Conservation (phyloP, 2,329 filamentous ascomycete genomes). For the Exophiala oligosperma region DNA sequence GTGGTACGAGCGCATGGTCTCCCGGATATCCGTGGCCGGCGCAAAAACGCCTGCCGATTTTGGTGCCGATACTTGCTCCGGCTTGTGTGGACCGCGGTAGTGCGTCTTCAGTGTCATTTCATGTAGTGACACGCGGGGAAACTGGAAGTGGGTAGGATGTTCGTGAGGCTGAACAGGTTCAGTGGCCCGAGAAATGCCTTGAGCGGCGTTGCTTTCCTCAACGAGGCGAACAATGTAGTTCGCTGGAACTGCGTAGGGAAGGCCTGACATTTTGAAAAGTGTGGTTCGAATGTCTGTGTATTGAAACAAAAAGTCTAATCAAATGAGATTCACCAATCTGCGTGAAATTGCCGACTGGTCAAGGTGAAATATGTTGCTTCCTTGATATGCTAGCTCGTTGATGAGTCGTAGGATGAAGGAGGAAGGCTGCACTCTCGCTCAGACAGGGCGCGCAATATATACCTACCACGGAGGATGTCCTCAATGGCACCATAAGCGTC, state of each 20-base stretch:
- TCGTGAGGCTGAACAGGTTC: slow-evolving; percentile 22
- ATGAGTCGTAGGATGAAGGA: not conserved
- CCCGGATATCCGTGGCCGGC: slow-evolving; percentile 23
- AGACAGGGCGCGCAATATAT: not conserved
- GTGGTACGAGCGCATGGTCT: slow-evolving; percentile 21
- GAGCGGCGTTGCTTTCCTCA: slow-evolving; percentile 8
- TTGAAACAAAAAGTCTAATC: not conserved
- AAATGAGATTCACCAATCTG: not conserved
- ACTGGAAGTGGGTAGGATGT: slow-evolving; percentile 24
- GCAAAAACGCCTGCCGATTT: slow-evolving; percentile 8
- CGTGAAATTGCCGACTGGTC: not conserved
- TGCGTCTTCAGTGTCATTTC: slow-evolving; percentile 19
- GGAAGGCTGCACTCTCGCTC: not conserved
- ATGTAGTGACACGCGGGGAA: slow-evolving; percentile 23
- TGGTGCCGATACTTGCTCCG: slow-evolving; percentile 13
- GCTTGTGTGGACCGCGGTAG: slow-evolving; percentile 22
- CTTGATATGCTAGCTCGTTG: too few relatives aligned
- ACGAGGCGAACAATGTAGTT: slow-evolving; percentile 25
- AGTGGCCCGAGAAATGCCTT: not conserved
- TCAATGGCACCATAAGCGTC: not conserved
- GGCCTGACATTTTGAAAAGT: slow-evolving; percentile 11
- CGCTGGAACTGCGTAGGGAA: slow-evolving; percentile 21
- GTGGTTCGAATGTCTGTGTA: not conserved
- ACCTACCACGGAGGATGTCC: not conserved
- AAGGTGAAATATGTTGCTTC: too few relatives aligned